phyloP scores from a whole-genome alignment of 441 rosid genomes.

The Corymbia citriodora region DNA sequence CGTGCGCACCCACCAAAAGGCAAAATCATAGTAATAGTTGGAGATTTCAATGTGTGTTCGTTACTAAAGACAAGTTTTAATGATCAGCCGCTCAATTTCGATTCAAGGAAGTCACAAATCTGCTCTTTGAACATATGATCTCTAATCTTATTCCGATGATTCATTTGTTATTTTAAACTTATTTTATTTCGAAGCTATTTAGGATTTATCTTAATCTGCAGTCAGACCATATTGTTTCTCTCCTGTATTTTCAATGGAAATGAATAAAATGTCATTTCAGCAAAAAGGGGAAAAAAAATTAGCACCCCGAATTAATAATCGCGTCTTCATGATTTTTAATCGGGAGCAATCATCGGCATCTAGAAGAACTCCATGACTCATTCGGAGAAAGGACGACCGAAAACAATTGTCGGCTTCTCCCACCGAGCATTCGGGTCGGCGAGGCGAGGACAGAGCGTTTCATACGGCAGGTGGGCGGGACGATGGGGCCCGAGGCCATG shows the following conservation, averaged over 20 bases:
- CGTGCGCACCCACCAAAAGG: too few relatives aligned
- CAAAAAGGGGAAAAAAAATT: too few relatives aligned
- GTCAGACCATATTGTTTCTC: fast-evolving
- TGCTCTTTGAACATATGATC: fast-evolving
- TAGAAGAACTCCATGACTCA: fast-evolving
- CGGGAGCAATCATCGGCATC: not conserved
- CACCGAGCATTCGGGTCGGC: not conserved
- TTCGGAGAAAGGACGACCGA: not conserved
- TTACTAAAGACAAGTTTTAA: fast-evolving
- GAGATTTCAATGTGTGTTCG: too few relatives aligned
- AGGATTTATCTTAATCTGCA: not conserved
- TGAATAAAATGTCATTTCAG: not conserved
- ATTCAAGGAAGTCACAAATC: fast-evolving
- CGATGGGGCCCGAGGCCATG: too few relatives aligned
- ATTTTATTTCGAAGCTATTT: too few relatives aligned
- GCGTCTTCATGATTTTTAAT: not conserved
- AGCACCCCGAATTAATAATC: not conserved
- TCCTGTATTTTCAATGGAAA: too few relatives aligned
- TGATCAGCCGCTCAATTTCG: fast-evolving
- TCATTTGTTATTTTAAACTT: fast-evolving
- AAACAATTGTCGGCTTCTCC: not conserved
- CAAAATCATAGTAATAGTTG: too few relatives aligned
- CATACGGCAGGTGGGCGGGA: too few relatives aligned
- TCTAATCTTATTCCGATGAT: fast-evolving
- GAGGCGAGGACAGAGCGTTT: too few relatives aligned